Base-by-base conservation (phyloP, 2,329 filamentous ascomycete genomes). In the Xylariomycetidae sp. region DNA sequence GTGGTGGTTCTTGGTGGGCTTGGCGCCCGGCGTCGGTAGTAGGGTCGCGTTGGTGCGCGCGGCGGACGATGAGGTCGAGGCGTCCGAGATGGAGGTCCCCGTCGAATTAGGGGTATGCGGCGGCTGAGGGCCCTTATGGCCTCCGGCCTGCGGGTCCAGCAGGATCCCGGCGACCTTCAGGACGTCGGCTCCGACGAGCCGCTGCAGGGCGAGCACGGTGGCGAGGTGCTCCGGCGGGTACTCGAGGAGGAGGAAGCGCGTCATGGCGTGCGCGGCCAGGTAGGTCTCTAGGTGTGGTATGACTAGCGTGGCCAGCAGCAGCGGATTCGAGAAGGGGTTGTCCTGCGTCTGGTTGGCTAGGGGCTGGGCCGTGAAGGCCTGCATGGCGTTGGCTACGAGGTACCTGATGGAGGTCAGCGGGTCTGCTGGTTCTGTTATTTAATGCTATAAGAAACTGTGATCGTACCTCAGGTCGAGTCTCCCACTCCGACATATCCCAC, bases 281-380 rank as follows among this genome's bases (percentile, higher is more conserved):
- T 78, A 81, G 0, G 69, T 69, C 45, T 82, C 77, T 2, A 82
- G 61, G 39, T 80, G 74, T 2, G 77, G 74, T 25, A 81, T 62
- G 15, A 82, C 64, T 3, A 80, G 61, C 1, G 71, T 70, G 3
- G 78, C 77, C 3, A 82, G 64, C 12, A 74, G 58, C 15, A 67
- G 60, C 2, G 72, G 65, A 44, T 75, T 70, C 12, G 64, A 62
- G 38, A 78, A 72, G 1, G 73, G 74, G 42, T 74, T 75, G 36
- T 70, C 67, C 19, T 67, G 63, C 4, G 64, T 64, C 38, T 75
- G 71, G 34, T 67, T 66, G 4, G 66, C 50, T 6, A 72, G 54
- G 2, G 66, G 66, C 37, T 74, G 73, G 2, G 69, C 61, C 5
- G 69, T 73, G 41, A 72, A 74, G 1, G 67, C 62, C 50, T 80